phyloP scores from a whole-genome alignment of 208 protist genomes.

The Crithidia sp. region DNA sequence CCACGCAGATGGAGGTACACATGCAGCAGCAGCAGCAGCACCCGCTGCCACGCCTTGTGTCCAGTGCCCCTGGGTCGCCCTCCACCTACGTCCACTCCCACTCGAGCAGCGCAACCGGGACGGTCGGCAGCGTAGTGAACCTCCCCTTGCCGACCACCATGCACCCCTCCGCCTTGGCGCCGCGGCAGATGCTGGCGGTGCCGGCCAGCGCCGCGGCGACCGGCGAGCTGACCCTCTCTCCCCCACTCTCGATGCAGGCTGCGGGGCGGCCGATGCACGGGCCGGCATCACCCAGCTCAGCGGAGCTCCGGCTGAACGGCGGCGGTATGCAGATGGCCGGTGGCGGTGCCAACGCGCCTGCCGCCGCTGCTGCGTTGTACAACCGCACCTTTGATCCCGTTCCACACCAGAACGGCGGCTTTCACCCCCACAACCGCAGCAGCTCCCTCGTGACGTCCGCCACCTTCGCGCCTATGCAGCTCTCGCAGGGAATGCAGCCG shows the following conservation, averaged over 20 bases:
- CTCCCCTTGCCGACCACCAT: background rate
- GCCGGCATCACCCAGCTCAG: constrained; percentile 1
- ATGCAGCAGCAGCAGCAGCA: background rate
- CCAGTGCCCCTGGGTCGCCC: constrained; percentile 14
- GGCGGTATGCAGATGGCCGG: constrained; percentile 10
- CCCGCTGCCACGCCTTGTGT: background rate
- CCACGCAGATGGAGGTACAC: background rate
- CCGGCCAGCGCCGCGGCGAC: background rate
- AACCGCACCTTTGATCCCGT: constrained; percentile 12
- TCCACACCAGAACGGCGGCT: background rate
- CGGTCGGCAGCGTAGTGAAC: constrained; percentile 1
- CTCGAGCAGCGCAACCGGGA: background rate
- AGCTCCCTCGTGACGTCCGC: constrained; percentile 14
- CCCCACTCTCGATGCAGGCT: background rate
- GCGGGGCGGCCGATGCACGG: constrained; percentile 1
- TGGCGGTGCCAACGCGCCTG: background rate
- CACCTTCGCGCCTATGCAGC: constrained; percentile 9
- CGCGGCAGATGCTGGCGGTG: background rate
- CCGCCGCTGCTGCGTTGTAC: constrained; percentile 1
- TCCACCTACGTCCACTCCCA: constrained; percentile 7
- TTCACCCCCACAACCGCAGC: background rate
- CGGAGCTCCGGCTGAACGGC: constrained; percentile 12
- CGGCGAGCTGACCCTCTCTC: constrained; percentile 6
- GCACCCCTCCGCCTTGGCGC: background rate
- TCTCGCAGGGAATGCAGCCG: background rate